Conservation (phyloP, 768 basidiomycete genomes). For the Pleurotus sapidus region DNA sequence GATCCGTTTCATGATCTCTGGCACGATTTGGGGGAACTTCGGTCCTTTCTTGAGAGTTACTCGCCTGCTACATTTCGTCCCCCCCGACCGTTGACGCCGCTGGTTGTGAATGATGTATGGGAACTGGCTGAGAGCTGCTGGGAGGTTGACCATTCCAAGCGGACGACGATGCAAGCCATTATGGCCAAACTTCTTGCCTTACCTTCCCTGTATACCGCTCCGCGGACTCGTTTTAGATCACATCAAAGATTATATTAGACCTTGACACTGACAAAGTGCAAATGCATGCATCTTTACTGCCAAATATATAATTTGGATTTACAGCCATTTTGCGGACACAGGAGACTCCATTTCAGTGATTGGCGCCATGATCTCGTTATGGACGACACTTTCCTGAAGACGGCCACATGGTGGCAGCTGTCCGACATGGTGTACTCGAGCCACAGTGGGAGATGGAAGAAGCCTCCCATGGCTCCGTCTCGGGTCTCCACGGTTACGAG, state of each 20-base stretch:
- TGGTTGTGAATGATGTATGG: constrained; percentile 7
- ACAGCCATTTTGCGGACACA: too few relatives aligned
- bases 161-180: constrained; percentile 6
- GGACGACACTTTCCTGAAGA: not conserved
- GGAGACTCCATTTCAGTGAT: too few relatives aligned
- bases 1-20: not conserved
- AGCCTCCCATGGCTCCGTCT: too few relatives aligned
- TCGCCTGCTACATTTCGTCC: not conserved
- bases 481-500: too few relatives aligned
- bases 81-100: not conserved
- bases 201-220: not conserved
- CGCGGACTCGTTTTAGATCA: too few relatives aligned
- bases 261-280: too few relatives aligned
- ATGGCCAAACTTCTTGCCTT: not conserved
- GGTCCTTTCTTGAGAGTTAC: not conserved
- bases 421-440: not conserved
- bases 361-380: too few relatives aligned
- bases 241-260: too few relatives aligned
- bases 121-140: constrained; percentile 9
- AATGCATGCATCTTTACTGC: too few relatives aligned
- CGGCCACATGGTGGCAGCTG: not conserved
- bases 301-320: too few relatives aligned
- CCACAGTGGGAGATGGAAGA: too few relatives aligned
- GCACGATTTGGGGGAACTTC: not conserved
- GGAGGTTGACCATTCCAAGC: not conserved